Evolutionary conservation across 768 basidiomycete species (phyloP), one percentile per base, ranked within the genome.

Genomic region (Podaxis mareebaensis): DNA sequence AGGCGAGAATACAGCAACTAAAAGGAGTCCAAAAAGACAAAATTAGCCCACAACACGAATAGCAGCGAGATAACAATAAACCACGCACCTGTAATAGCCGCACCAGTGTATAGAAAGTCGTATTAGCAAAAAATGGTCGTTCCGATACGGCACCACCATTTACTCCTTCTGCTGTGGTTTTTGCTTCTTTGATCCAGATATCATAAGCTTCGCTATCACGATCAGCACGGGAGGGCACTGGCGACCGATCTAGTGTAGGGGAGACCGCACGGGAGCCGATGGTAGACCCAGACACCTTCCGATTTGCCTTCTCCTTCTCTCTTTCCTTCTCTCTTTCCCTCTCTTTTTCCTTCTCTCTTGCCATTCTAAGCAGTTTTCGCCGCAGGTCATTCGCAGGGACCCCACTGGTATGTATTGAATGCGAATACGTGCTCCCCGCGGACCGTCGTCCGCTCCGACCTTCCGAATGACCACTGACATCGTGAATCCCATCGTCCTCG

Each of bases 1-100:
- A 99, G 81, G 65, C 96, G 91, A 63, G 88, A 89, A 82, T 97
- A 96, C 67, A 97, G 82, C 67, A 94, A 77, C 96, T 99, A 73
- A 38, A 66, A 61, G 63, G 24, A 28, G 54, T 67, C 52, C 56
- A 58, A 52, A 58, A 58, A 17, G 33, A 65, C 42, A 58, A 58
- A 51, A 44, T 59, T 58, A 55, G 60, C 54, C 51, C 39, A 59
- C 48, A 26, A 46, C 36, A 65, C 63, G 66, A 67, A 67, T 60
- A 66, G 38, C 46, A 53, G 22, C 28, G 24, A 24, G 51, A 44
- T 10, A 58, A 64, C 33, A 58, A 33, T 59, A 63, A 67, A 57
- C 39, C 67, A 70, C 75, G 63, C 70, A 86, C 96, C 89, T 99
- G 95, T 55, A 99, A 73, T 58, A 96, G 78, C 55, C 97, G 89